phyloP scores from a whole-genome alignment of 2,329 filamentous ascomycete species.

The Fusarium sp. region DNA sequence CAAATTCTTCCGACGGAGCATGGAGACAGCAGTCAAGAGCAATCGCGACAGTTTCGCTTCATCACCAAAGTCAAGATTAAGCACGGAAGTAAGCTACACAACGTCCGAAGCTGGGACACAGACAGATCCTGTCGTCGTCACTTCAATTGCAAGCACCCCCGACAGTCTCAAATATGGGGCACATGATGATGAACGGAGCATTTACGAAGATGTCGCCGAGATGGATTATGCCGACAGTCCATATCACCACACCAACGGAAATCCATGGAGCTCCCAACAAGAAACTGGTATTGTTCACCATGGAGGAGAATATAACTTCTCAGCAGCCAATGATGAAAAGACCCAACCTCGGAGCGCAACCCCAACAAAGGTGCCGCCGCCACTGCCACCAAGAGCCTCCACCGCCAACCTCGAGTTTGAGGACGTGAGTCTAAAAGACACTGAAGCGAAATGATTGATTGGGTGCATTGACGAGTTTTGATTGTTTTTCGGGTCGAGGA shows the following conservation, averaged over 20 bases:
- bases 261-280: conserved; percentile 9
- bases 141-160: conserved; percentile 3
- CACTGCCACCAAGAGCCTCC: conserved; percentile 16
- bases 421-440: conserved; percentile 1
- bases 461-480: background rate
- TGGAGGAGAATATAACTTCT: background rate
- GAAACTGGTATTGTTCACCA: background rate
- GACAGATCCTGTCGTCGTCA: conserved; percentile 39
- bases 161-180: background rate
- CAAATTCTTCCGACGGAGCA: conserved; percentile 49
- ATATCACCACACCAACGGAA: background rate
- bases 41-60: conserved; percentile 40
- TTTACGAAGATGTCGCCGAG: conserved; percentile 29
- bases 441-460: background rate
- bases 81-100: conserved; percentile 20
- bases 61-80: conserved; percentile 10
- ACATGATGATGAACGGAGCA: conserved; percentile 13
- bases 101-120: conserved; percentile 46
- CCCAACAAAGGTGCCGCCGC: conserved; percentile 14
- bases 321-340: conserved; percentile 6
- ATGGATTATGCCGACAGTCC: background rate
- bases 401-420: background rate
- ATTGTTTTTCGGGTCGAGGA: background rate
- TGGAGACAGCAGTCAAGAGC: conserved; percentile 35
- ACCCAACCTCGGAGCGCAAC: conserved; percentile 3